Evolutionary conservation across 1,284 basidiomycete genomes (phyloP).

Genomic region (Tilletia indica): DNA sequence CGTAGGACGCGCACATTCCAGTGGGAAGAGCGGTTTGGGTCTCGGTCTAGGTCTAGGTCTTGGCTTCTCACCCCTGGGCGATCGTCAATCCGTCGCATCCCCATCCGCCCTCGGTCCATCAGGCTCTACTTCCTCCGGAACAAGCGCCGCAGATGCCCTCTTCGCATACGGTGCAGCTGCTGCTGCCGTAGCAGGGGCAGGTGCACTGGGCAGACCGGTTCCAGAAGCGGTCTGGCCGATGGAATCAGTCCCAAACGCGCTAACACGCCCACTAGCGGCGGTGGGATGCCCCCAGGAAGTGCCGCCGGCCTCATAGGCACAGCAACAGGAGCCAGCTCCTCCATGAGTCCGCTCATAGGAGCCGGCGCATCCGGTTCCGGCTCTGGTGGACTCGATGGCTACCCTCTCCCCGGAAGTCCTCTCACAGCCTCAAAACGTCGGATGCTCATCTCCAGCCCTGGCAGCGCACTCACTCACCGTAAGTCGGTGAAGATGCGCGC

Average conservation of each 20-base stretch:
- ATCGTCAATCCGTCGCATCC: constrained; percentile 12
- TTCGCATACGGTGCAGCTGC: constrained; percentile 11
- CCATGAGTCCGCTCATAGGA: constrained; percentile 7
- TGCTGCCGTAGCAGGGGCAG: background rate
- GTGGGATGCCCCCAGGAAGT: background rate
- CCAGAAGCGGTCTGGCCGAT: background rate
- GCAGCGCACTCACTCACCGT: constrained; percentile 7
- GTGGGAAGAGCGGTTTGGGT: background rate
- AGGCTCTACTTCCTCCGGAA: background rate
- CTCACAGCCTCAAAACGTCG: background rate
- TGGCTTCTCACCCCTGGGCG: constrained; percentile 2
- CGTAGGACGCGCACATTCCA: constrained; percentile 5
- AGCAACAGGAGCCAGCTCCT: background rate
- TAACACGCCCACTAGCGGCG: background rate
- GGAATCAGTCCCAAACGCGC: constrained; percentile 12
- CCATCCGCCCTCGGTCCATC: constrained; percentile 4
- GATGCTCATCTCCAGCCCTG: constrained; percentile 14
- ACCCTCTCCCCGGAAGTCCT: constrained; percentile 4
- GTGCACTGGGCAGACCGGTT: background rate
- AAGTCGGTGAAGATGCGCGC: background rate
- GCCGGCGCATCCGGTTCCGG: background rate
- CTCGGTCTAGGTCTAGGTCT: constrained; percentile 5
- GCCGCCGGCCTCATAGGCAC: constrained; percentile 11
- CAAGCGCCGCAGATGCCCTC: constrained; percentile 1
- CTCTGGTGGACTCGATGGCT: constrained; percentile 6